phyloP scores from a whole-genome alignment of 2,329 filamentous ascomycete species.

The Zasmidium angulare region DNA sequence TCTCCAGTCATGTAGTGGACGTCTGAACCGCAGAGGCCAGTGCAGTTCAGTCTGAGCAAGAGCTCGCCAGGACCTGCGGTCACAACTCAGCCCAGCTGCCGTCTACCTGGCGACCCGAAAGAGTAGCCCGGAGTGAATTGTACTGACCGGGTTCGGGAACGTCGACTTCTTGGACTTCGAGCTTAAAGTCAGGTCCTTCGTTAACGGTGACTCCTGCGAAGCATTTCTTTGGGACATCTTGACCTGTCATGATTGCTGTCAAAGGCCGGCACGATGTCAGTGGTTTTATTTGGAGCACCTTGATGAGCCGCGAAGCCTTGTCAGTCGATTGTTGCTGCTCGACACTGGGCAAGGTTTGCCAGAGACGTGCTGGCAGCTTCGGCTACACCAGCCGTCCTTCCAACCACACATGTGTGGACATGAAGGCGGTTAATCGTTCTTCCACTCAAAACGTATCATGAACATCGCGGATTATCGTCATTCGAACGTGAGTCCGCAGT shows the following conservation, averaged over 20 bases:
- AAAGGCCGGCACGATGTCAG: background rate
- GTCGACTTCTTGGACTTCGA: slow-evolving; percentile 50
- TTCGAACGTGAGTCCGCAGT: no score
- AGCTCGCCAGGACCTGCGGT: slow-evolving; percentile 46
- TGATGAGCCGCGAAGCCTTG: background rate
- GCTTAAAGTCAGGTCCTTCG: slow-evolving; percentile 49
- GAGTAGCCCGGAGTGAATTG: no score
- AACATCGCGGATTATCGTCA: no score
- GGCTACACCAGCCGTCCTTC: background rate
- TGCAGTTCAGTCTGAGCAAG: slow-evolving; percentile 58
- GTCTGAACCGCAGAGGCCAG: slow-evolving; percentile 59
- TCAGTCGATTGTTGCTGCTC: background rate
- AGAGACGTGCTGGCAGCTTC: background rate
- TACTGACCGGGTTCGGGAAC: slow-evolving; percentile 49
- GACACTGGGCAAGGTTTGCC: background rate
- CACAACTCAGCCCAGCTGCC: no score
- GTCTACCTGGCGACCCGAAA: no score
- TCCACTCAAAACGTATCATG: no score
- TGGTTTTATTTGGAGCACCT: background rate
- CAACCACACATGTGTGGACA: no score
- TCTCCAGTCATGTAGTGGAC: slow-evolving; percentile 53
- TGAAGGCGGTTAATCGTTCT: no score
- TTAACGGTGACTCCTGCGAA: slow-evolving; percentile 54
- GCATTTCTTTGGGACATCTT: slow-evolving; percentile 49
- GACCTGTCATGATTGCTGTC: background rate